Base-by-base conservation (phyloP, 495 filamentous ascomycete species). In the Pseudoneurospora amorphoporcata region DNA sequence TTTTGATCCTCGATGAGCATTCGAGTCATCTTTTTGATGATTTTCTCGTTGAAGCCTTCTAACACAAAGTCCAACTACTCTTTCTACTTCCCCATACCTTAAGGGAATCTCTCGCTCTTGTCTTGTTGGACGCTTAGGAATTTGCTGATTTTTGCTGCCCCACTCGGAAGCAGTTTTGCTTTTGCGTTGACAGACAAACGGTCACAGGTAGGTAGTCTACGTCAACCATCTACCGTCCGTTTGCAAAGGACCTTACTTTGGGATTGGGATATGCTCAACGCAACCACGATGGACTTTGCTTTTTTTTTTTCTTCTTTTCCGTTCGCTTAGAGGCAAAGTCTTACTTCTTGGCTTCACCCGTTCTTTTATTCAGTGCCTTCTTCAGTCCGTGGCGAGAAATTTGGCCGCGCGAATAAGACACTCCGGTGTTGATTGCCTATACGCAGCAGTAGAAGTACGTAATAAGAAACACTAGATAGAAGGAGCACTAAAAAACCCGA, bases 1-100 rank as follows among this genome's bases (percentile, higher is more conserved):
- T 69, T 8, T 5, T 47, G 0, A 35, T 72, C 0, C 41, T 74
- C 4, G 53, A 74, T 47, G 39, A 72, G 47, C 68, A 74, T 23
- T 41, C 16, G 16, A 70, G 32, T 58, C 68, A 74, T 38, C 1
- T 65, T 3, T 23, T 1, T 39, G 29, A 65, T 7, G n/a, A 70
- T 3, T 72, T 74, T 23, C 2, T 65, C 7, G n/a, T 40, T 7
- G 2, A 42, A 3, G 68, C 45, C 8, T 72, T 17, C 8, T 1
- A 39, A 4, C 42, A 70, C 35, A 70, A 70, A 2, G 71, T 75
- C 23, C 47, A 72, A 8, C 16, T 72, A 1, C 39, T 75, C 68
- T 75, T 39, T 43, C 42, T 75, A 41, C 73, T 47, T 39, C 6
- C 45, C 23, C 68, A 75, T 68, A 72, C 68, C 29, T 70, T n/a